phyloP scores from a whole-genome alignment of 2,329 filamentous ascomycete species.

The Sporothrix curviconia region DNA sequence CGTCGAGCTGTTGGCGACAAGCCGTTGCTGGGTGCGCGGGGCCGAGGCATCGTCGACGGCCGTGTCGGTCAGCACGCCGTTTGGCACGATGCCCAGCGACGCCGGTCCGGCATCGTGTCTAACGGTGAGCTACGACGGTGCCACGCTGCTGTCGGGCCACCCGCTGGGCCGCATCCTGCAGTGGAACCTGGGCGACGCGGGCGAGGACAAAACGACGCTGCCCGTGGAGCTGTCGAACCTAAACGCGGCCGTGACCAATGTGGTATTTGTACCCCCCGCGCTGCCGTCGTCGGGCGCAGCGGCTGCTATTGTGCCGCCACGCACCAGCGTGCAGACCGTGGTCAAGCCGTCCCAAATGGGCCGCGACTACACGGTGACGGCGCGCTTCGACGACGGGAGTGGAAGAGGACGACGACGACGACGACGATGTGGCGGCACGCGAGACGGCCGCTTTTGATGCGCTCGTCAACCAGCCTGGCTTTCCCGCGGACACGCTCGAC shows the following conservation, averaged over 20 bases:
- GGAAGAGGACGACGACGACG: background rate
- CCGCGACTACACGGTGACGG: constrained; percentile 57
- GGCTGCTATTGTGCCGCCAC: constrained; percentile 10
- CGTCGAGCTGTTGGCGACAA: constrained; percentile 61
- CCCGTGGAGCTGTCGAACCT: constrained; percentile 62
- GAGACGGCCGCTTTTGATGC: constrained; percentile 34
- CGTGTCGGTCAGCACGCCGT: constrained; percentile 48
- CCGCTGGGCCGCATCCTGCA: constrained; percentile 67
- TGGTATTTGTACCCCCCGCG: constrained; percentile 63
- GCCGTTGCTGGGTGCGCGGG: constrained; percentile 47
- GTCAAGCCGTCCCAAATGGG: constrained; percentile 73
- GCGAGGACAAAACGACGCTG: constrained; percentile 31
- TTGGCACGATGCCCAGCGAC: constrained; percentile 54
- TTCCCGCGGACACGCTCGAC: constrained; percentile 42
- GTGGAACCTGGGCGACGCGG: constrained; percentile 66
- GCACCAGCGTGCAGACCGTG: constrained; percentile 45
- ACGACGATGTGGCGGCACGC: constrained; percentile 16
- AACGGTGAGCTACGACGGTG: constrained; percentile 74
- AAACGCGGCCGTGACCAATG: constrained; percentile 75
- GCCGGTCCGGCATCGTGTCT: constrained; percentile 62
- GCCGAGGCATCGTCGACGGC: constrained; percentile 50
- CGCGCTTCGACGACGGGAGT: constrained; percentile 58
- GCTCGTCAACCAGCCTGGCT: constrained; percentile 41
- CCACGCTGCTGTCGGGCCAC: constrained; percentile 73
- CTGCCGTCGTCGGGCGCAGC: constrained; percentile 32